Evolutionary conservation across 202 grass and related monocot species (phyloP).

Genomic region (Dendrocalamus latiflorus): DNA sequence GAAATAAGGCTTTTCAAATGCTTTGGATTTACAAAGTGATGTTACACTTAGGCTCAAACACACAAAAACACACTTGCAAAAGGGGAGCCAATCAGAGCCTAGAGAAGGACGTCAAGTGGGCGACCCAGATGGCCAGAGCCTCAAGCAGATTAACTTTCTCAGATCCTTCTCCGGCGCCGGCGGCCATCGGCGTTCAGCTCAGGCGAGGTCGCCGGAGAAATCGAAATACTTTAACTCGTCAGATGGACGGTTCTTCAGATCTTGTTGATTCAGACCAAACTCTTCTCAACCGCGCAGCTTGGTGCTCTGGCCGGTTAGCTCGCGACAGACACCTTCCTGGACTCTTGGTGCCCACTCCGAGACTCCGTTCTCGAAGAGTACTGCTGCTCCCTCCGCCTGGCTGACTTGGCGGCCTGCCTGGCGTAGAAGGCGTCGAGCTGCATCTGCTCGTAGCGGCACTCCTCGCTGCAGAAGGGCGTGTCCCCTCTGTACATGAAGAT

Average conservation of each 20-base stretch:
- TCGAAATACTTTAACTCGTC: background rate
- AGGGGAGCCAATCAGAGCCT: background rate
- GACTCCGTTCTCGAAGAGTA: background rate
- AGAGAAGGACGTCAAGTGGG: background rate
- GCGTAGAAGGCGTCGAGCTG: conserved; percentile 42
- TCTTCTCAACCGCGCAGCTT: background rate
- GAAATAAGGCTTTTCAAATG: background rate
- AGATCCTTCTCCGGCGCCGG: background rate
- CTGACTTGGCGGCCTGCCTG: conserved; percentile 9
- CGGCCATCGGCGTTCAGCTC: background rate
- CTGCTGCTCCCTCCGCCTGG: background rate
- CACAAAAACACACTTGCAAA: background rate
- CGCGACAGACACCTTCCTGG: conserved; percentile 28
- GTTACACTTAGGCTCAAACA: background rate
- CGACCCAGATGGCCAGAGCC: conserved; percentile 22
- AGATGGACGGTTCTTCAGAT: background rate
- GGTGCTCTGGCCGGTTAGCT: background rate
- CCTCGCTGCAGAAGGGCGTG: no score
- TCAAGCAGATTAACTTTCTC: background rate
- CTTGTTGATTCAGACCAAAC: background rate
- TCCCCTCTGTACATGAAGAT: no score
- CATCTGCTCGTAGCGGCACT: conserved; percentile 83
- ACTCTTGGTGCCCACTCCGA: conserved; percentile 28
- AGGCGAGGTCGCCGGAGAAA: background rate
- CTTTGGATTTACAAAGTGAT: conserved; percentile 1